Base-by-base conservation (phyloP, 345 rosid genomes). In the Gossypium sturtianum region DNA sequence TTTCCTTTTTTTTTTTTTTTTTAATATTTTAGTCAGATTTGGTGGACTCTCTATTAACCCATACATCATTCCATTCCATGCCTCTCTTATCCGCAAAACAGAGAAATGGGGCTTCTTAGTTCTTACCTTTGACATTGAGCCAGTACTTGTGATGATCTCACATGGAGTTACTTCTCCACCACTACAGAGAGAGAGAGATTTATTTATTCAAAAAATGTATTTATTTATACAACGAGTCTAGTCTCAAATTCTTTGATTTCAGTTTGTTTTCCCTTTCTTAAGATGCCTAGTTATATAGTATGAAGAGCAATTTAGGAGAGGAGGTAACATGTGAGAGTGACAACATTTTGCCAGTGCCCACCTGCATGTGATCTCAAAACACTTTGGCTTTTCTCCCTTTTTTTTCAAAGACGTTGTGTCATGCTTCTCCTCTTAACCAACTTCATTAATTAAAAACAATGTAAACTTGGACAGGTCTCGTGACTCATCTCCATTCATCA, bases 381-480 rank as follows among this genome's bases (percentile, higher is more conserved):
- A 11, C 51, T 65, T 43, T 65, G 69, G 48, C 22, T n/a, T 3
- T 47, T 41, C 68, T 12, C 51, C 15, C 10, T 34, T 34, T 10
- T 52, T 53, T 54, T 19, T 19, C 59, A 54, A 54, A 54, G 8
- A 54, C 2, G 68, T 19, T 41, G 23, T 13, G 20, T 44, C 70
- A 20, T 45, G 53, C 27, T 66, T 2, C 54, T 47, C 22, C 58
- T 49, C 65, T 69, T 51, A 69, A 49, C 59, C 45, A 68, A 69
- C 45, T 27, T 51, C 72, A 69, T 69, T 69, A 19, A 69, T 51
- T 69, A 41, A 69, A 64, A 69, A 27, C 44, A 23, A 51, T 16
- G 16, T 34, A 68, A 3, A 49, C 4, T 15, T 51, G 45, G 9
- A 69, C 22, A 69, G 11, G 38, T 69, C 59, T 52, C 72, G 72